These are phyloP conservation scores for Adansonia digitata DNA, from an alignment of 345 rosid species.

Conservation along the genomic window DNA sequence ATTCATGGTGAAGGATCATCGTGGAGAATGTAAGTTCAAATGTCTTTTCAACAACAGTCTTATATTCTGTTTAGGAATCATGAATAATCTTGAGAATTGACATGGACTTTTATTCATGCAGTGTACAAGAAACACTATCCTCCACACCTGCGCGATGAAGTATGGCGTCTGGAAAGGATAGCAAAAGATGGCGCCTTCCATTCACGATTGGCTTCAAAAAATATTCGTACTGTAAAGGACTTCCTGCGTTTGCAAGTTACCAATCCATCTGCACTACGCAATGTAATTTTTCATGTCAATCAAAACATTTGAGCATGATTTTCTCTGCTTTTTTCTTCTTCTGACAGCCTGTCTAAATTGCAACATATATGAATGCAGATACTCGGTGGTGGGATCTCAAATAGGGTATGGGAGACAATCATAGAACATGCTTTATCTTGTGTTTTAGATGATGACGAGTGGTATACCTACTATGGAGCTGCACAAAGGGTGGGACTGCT, in stretches of 20 bases:
- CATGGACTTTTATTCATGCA: slow-evolving; percentile 17
- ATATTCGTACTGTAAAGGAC: slow-evolving; percentile 36
- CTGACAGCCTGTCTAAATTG: slow-evolving; percentile 6
- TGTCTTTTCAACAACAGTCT: not conserved
- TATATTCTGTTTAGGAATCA: not conserved
- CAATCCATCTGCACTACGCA: slow-evolving; percentile 24
- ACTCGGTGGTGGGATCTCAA: slow-evolving; percentile 37
- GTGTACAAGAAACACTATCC: slow-evolving; percentile 77
- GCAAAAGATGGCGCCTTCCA: slow-evolving; percentile 54
- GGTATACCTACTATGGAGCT: slow-evolving; percentile 30
- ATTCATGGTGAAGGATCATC: slow-evolving; percentile 71
- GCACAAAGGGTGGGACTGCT: slow-evolving; percentile 19
- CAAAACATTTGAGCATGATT: not conserved
- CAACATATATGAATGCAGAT: slow-evolving; percentile 33
- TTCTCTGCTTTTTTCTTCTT: not conserved
- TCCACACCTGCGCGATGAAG: slow-evolving; percentile 46
- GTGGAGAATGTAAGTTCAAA: slow-evolving; percentile 70
- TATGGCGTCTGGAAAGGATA: slow-evolving; percentile 77
- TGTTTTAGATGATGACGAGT: slow-evolving; percentile 41
- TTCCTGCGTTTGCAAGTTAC: slow-evolving; percentile 27
- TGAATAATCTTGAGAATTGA: not conserved
- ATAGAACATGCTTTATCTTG: slow-evolving; percentile 61
- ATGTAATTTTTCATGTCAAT: slow-evolving; percentile 27
- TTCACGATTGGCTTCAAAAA: slow-evolving; percentile 23
- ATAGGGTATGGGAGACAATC: slow-evolving; percentile 50